Evolutionary conservation across 768 basidiomycete genomes (phyloP).

Genomic region (Tulasnella sp.): DNA sequence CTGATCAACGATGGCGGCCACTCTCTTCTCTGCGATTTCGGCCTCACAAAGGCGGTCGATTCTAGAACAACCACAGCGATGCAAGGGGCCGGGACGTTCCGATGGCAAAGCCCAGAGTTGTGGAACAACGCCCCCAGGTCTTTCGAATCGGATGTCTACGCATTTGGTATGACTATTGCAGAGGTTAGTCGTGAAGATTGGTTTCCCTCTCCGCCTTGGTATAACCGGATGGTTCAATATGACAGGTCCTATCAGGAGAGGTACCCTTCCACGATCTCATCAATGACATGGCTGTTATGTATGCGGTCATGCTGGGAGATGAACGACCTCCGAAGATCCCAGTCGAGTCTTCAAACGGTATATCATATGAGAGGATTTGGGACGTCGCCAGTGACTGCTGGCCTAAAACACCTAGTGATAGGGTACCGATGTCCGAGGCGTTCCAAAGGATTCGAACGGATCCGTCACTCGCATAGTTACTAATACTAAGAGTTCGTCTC

Average conservation of each 20-base stretch:
- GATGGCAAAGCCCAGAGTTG: too few relatives aligned
- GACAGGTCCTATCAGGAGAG: conserved; percentile 5
- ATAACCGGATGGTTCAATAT: not conserved
- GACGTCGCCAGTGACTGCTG: too few relatives aligned
- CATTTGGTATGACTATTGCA: not conserved
- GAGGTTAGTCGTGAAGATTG: not conserved
- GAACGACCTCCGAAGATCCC: not conserved
- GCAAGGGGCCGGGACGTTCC: too few relatives aligned
- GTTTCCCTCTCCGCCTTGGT: too few relatives aligned
- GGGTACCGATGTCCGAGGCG: not conserved
- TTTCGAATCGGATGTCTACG: too few relatives aligned
- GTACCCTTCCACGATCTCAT: not conserved
- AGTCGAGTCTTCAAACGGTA: not conserved
- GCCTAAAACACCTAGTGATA: too few relatives aligned
- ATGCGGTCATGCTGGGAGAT: not conserved
- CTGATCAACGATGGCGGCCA: not conserved
- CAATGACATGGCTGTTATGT: not conserved
- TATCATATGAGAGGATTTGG: not conserved
- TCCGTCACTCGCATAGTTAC: too few relatives aligned
- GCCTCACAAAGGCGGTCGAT: not conserved
- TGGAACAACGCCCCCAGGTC: too few relatives aligned
- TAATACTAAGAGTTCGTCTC: too few relatives aligned
- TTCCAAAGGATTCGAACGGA: too few relatives aligned
- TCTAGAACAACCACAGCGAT: conserved; percentile 2
- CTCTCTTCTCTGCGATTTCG: conserved; percentile 5